Evolutionary conservation across 2,329 filamentous ascomycete species (phyloP), one percentile per base, ranked within the genome.

Genomic region (Trichoderma sp.): DNA sequence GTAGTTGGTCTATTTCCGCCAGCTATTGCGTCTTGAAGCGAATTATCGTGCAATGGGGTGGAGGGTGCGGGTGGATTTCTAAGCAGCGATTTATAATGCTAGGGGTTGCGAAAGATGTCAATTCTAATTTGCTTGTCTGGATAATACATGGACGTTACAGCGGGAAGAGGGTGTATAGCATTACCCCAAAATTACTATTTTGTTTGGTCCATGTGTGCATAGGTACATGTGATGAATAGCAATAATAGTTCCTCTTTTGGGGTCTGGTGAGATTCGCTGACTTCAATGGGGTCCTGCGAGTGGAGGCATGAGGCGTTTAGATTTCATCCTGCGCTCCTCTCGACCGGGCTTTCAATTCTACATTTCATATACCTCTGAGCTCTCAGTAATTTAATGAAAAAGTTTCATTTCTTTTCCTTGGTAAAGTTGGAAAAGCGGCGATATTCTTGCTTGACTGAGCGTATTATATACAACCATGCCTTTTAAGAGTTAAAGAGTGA

Each of bases 1-100:
- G 29, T n/a, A 22, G 17, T 5, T 17, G 4, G 3, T 17, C 50
- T 25, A 27, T 32, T n/a, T 22, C 35, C 50, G 13, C 27, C 27
- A 8, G 17, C 35, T 27, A 56, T 64, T 42, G 60, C 60, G 60
- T 25, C 35, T 64, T 54, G 48, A 34, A 6, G n/a, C n/a, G 1
- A n/a, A 9, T 32, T 42, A 64, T 64, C 60, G 12, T 64, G 60
- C 60, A 64, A 64, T 64, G 17, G n/a, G 15, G 45, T 22, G 59
- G 45, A 50, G 45, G 59, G 32, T 19, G 45, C 34, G 50, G 12
- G 35, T 37, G 60, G 60, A 64, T 64, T 64, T 64, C 50, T 64
- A 64, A 64, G 50, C 60, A 42, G 22, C 29, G 50, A 54, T 64
- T 64, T 54, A 42, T 54, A 56, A 64, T 64, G 12, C 25, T 22